phyloP scores from a whole-genome alignment of 805 yeast genomes.

The Brettanomyces custersianus region DNA sequence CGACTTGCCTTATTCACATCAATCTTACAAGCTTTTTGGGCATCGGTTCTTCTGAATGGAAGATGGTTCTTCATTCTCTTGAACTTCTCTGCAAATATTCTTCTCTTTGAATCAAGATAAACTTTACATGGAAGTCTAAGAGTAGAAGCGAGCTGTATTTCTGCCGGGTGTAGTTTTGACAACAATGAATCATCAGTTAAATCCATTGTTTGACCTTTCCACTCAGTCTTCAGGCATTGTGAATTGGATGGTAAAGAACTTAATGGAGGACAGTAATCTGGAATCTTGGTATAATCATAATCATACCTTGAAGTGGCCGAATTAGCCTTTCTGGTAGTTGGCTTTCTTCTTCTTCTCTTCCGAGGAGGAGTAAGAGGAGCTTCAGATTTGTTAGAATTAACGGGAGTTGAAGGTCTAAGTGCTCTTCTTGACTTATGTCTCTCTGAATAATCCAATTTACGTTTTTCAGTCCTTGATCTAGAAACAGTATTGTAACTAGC shows the following conservation, averaged over 20 bases:
- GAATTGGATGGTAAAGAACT: slow-evolving; percentile 57
- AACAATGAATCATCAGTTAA: slow-evolving; percentile 67
- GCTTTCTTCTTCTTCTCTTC: slow-evolving; percentile 22
- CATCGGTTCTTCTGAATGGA: slow-evolving; percentile 93
- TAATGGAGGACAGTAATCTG: slow-evolving; percentile 75
- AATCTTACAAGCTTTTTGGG: slow-evolving; percentile 94
- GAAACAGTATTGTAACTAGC: slow-evolving; percentile 22
- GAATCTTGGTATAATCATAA: slow-evolving; percentile 59
- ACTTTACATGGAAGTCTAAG: slow-evolving; percentile 81
- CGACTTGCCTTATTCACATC: slow-evolving; percentile 95
- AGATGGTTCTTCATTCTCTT: slow-evolving; percentile 56
- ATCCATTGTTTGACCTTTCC: slow-evolving; percentile 99
- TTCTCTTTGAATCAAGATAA: slow-evolving; percentile 69
- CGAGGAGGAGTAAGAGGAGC: slow-evolving; percentile 14
- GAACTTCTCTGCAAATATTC: slow-evolving; percentile 85
- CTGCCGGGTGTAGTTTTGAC: slow-evolving; percentile 82
- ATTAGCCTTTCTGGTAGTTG: slow-evolving; percentile 11
- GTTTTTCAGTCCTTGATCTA: slow-evolving; percentile 16
- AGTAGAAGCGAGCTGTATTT: slow-evolving; percentile 75
- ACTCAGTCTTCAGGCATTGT: slow-evolving; percentile 77
- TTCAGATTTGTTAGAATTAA: slow-evolving; percentile 15
- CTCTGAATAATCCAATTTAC: slow-evolving; percentile 31
- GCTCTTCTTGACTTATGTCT: slow-evolving; percentile 55
- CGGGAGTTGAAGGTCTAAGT: slow-evolving; percentile 28
- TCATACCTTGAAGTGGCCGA: slow-evolving; percentile 40